Base-by-base conservation (phyloP, 1,284 basidiomycete species). In the Pseudozyma thailandica region DNA sequence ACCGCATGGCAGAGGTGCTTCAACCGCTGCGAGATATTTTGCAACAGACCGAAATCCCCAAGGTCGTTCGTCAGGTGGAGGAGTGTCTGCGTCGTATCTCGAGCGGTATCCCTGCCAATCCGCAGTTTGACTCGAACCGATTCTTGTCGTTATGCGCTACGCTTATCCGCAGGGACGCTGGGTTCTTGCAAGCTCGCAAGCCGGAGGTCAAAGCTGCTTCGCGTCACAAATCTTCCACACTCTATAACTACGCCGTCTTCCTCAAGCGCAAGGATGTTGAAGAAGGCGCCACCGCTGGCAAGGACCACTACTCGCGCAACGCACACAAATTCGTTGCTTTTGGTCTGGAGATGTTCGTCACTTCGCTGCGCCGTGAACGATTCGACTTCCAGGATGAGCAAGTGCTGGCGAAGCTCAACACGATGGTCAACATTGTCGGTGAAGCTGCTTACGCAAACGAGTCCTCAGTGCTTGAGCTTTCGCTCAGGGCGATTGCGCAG, bases 371-470 rank as follows among this genome's bases (percentile, higher is more conserved):
- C 33, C 88, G 93, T 12, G 90, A 89, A 69, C 90, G 90, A 28
- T 96, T 98, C 77, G 90, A 95, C 81, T 90, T 95, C 81, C 88
- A 88, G 27, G 89, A 96, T 74, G 75, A 86, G 4, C 85, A 87
- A 23, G 87, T 92, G 45, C 86, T 94, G 47, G 86, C 90, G 12
- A 90, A 93, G 39, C 86, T 98, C 21, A 92, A 95, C 54, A 88
- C 92, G 0, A 90, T 98, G 85, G 90, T 97, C 18, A 86, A 89
- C 33, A 88, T 91, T 12, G 91, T 98, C 47, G 96, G 94, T 31
- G 95, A 98, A 81, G 91, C 92, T 0, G 88, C 98, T 0, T 98
- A 97, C 83, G 91, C 94, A 6, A 89, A 88, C 33, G 90, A 90
- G 49, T 88, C 90, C 7, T 86, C 89, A 15, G 92, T 98, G 15